Percentiles rank a stretch among this genome's conserved stretches.
Conservation (phyloP, 768 basidiomycete species). For the Boletus vinaceobasis region DNA sequence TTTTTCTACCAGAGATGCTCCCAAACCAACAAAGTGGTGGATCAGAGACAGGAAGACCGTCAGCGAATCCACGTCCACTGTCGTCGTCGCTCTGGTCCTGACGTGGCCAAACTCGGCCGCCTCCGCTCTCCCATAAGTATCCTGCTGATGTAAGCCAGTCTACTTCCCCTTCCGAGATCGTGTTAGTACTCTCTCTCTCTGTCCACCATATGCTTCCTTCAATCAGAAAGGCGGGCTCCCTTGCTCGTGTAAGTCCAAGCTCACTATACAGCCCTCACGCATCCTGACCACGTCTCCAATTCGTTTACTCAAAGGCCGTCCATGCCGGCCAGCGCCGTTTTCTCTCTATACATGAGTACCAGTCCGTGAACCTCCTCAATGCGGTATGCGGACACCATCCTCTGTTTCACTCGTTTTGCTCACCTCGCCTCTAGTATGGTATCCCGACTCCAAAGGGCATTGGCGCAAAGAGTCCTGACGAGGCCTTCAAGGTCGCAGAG, state of each 20-base stretch:
- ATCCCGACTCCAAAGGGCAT: conserved; percentile 92
- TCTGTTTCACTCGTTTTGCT: not conserved
- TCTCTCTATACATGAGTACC: conserved; percentile 97
- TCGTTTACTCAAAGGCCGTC: conserved; percentile 42
- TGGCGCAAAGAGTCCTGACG: conserved; percentile 81
- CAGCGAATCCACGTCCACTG: conserved; percentile 46
- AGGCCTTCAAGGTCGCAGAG: conserved; percentile 86
- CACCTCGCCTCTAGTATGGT: conserved; percentile 67
- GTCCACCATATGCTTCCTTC: conserved; percentile 59
- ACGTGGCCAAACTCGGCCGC: conserved; percentile 10
- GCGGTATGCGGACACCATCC: conserved; percentile 50
- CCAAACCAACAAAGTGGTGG: conserved; percentile 38
- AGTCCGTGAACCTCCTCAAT: conserved; percentile 92
- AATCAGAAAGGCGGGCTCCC: conserved; percentile 58
- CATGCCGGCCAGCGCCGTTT: conserved; percentile 85
- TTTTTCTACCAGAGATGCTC: conserved; percentile 64
- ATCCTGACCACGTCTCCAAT: not conserved
- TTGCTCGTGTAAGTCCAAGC: conserved; percentile 53
- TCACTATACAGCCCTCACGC: not conserved
- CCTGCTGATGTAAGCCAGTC: conserved; percentile 40
- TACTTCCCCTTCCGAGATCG: conserved; percentile 11
- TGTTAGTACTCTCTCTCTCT: conserved; percentile 15
- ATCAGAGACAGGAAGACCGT: conserved; percentile 70
- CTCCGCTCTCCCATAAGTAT: conserved; percentile 1
- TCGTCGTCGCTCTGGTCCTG: conserved; percentile 73